Conservation (phyloP, 2,329 filamentous ascomycete species). For the Diaporthe humulicola region DNA sequence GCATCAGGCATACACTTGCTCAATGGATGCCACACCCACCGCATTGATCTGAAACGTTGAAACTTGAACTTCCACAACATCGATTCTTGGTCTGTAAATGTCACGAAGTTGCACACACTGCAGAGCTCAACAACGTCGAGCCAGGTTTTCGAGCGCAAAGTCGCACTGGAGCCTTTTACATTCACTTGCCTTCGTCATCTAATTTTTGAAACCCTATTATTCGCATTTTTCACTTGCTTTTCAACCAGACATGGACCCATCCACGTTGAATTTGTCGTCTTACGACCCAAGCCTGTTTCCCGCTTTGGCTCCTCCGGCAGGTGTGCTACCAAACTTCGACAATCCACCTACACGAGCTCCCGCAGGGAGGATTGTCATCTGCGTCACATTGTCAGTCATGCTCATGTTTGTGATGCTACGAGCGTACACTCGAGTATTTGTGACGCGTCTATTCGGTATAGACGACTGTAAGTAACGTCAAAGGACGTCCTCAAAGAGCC, state of each 20-base stretch:
- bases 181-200: neutral
- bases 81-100: no score
- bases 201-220: neutral
- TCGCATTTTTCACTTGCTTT: fast-evolving
- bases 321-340: constrained; percentile 13
- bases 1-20: neutral
- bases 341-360: constrained; percentile 13
- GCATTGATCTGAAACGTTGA: neutral
- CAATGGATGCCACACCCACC: no score
- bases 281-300: constrained; percentile 3
- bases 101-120: neutral
- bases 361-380: constrained; percentile 11
- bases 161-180: neutral
- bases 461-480: constrained; percentile 16
- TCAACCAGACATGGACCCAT: neutral
- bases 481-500: neutral
- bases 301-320: constrained; percentile 20
- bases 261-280: neutral
- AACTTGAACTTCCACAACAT: neutral
- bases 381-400: constrained; percentile 16
- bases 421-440: neutral
- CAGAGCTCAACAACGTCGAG: neutral
- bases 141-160: neutral
- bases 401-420: constrained; percentile 12
- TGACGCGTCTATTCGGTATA: constrained; percentile 11